A percentile compares a stretch with the other conserved stretches of the same genome.
Evolutionary conservation across 1,284 basidiomycete genomes (phyloP).

Genomic region (Ceratobasidium sp.): DNA sequence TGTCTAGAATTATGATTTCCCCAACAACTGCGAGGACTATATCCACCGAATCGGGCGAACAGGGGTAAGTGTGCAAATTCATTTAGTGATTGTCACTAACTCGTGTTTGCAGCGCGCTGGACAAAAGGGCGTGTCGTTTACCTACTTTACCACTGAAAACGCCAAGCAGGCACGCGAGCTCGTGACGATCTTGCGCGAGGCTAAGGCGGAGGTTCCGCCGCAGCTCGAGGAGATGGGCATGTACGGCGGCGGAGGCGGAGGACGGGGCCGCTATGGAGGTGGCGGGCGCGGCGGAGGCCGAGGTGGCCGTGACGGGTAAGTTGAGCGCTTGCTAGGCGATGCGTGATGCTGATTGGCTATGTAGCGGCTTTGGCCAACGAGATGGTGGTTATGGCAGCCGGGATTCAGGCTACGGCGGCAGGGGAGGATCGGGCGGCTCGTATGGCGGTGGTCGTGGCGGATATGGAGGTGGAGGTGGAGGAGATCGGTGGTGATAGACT

Average conservation of each 20-base stretch:
- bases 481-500: slow-evolving; percentile 42
- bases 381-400: slow-evolving; percentile 60
- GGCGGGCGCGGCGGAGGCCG: slow-evolving; percentile 48
- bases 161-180: slow-evolving; percentile 94
- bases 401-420: slow-evolving; percentile 51
- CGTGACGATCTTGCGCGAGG: slow-evolving; percentile 86
- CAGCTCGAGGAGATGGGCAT: slow-evolving; percentile 93
- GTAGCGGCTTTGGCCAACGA: slow-evolving; percentile 42
- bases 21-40: slow-evolving; percentile 95
- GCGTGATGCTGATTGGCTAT: slow-evolving; percentile 3
- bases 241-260: slow-evolving; percentile 70
- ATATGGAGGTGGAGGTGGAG: slow-evolving; percentile 60
- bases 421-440: too few species aligned
- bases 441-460: slow-evolving; percentile 60
- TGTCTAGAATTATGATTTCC: slow-evolving; percentile 91
- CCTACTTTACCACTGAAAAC: slow-evolving; percentile 96
- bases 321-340: not conserved
- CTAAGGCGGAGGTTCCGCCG: slow-evolving; percentile 85
- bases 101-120: slow-evolving; percentile 71
- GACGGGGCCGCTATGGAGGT: slow-evolving; percentile 49
- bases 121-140: slow-evolving; percentile 89
- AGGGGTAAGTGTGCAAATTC: slow-evolving; percentile 59
- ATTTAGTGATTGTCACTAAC: slow-evolving; percentile 33
- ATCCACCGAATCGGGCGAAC: slow-evolving; percentile 93
- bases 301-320: slow-evolving; percentile 39